Evolutionary conservation across 2,329 filamentous ascomycete species (phyloP).

Genomic region (Diplodia seriata): DNA sequence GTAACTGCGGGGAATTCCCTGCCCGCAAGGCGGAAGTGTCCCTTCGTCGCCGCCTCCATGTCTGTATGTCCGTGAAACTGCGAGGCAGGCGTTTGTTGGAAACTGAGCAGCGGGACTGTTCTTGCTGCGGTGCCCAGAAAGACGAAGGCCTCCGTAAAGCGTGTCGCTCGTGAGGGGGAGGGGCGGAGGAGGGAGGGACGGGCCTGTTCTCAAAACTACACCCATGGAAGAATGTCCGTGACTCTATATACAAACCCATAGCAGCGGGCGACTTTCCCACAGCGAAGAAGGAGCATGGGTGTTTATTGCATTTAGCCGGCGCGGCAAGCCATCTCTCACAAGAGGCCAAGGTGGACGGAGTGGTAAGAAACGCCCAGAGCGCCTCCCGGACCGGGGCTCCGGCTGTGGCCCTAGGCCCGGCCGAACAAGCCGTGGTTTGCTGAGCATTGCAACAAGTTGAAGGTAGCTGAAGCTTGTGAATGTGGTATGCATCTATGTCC

Average conservation of each 20-base stretch:
- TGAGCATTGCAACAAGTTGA: no score
- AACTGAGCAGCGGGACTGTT: neutral
- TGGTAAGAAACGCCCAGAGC: constrained; percentile 27
- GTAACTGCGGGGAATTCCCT: constrained; percentile 43
- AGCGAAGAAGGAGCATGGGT: constrained; percentile 13
- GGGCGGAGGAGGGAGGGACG: neutral
- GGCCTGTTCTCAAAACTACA: constrained; percentile 3
- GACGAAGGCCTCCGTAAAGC: neutral
- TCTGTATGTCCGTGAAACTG: neutral
- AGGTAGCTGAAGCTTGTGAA: neutral
- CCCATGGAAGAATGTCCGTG: constrained; percentile 1
- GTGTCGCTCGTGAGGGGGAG: neutral
- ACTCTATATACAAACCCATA: constrained; percentile 15
- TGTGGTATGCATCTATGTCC: no score
- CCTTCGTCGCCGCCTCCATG: constrained; percentile 45
- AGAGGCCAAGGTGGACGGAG: constrained; percentile 12
- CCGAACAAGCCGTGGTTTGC: neutral
- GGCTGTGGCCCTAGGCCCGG: neutral
- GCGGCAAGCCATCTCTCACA: constrained; percentile 21
- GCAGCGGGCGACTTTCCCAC: neutral
- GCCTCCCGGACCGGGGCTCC: constrained; percentile 25
- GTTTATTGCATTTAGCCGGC: constrained; percentile 20
- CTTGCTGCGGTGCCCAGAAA: neutral
- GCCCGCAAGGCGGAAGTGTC: constrained; percentile 42
- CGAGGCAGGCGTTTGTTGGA: neutral